Conservation (phyloP, 2,329 filamentous ascomycete species). For the Colletotrichum euphorbiae region DNA sequence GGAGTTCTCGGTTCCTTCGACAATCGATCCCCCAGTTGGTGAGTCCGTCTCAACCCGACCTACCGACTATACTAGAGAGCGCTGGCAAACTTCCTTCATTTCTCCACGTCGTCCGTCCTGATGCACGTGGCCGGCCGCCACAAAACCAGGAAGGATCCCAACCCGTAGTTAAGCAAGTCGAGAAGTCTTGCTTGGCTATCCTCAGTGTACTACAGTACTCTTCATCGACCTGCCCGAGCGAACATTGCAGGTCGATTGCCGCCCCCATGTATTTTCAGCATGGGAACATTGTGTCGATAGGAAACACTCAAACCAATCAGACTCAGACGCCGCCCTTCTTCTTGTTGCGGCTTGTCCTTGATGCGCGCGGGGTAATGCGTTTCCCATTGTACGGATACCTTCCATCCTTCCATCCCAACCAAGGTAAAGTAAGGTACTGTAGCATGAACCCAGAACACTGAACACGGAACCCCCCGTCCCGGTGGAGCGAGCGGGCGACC, state of each 20-base stretch:
- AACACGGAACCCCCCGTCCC: constrained; percentile 12
- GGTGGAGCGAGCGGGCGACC: constrained; percentile 24
- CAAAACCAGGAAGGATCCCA: constrained; percentile 20
- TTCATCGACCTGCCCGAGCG: neutral
- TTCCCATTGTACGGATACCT: constrained; percentile 26
- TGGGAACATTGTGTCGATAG: constrained; percentile 2
- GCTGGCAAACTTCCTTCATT: constrained; percentile 13
- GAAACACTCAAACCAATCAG: constrained; percentile 11
- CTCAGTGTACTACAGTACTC: no score
- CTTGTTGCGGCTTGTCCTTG: constrained; percentile 7
- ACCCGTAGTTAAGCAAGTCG: neutral
- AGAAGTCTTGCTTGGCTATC: constrained; percentile 1
- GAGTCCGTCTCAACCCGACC: constrained; percentile 6
- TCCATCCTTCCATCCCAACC: constrained; percentile 1
- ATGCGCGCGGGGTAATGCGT: constrained; percentile 30
- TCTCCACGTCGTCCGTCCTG: constrained; percentile 15
- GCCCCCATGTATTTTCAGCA: neutral
- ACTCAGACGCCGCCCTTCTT: neutral
- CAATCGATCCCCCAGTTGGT: neutral
- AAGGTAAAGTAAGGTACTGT: no score
- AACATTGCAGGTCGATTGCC: neutral
- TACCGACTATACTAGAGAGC: neutral
- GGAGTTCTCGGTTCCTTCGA: constrained; percentile 24
- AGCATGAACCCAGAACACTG: constrained; percentile 11
- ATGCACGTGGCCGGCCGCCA: constrained; percentile 2